Evolutionary conservation across 2,329 filamentous ascomycete genomes (phyloP).

Genomic region (Cladosporium sp.): DNA sequence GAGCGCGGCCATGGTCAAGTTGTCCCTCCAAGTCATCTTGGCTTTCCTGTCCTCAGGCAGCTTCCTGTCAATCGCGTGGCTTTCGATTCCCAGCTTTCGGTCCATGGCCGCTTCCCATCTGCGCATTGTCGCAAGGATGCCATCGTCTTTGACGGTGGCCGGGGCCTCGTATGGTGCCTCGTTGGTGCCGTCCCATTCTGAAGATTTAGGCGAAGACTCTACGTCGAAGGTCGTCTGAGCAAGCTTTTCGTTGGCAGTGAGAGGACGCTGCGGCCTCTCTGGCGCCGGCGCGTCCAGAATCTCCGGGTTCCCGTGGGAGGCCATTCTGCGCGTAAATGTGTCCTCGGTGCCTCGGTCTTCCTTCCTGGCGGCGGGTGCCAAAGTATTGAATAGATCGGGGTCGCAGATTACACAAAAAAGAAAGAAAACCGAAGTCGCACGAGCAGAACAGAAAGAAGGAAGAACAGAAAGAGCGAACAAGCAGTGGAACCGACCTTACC

Average conservation of each 20-base stretch:
- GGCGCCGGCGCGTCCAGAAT: constrained; percentile 14
- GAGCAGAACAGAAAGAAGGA: not conserved
- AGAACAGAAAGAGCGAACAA: not conserved
- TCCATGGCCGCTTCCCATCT: constrained; percentile 38
- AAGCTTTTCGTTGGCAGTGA: constrained; percentile 26
- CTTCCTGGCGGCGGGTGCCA: no score
- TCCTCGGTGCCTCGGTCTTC: no score
- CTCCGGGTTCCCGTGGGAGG: constrained; percentile 18
- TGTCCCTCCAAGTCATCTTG: constrained; percentile 34
- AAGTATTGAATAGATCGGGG: no score
- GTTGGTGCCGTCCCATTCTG: not conserved
- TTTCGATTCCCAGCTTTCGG: constrained; percentile 42
- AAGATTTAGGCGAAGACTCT: constrained; percentile 15
- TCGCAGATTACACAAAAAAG: no score
- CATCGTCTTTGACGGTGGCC: constrained; percentile 16
- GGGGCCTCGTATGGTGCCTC: not conserved
- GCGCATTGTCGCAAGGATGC: constrained; percentile 29
- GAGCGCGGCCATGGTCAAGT: constrained; percentile 29
- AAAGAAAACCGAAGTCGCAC: no score
- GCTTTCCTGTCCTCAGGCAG: constrained; percentile 38
- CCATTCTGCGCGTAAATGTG: not conserved
- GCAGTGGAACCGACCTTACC: no score
- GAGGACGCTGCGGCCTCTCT: constrained; percentile 18
- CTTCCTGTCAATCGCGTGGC: constrained; percentile 43
- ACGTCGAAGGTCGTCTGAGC: constrained; percentile 22